Base-by-base conservation (phyloP, 2,329 filamentous ascomycete species). In the Emergomyces orientalis region DNA sequence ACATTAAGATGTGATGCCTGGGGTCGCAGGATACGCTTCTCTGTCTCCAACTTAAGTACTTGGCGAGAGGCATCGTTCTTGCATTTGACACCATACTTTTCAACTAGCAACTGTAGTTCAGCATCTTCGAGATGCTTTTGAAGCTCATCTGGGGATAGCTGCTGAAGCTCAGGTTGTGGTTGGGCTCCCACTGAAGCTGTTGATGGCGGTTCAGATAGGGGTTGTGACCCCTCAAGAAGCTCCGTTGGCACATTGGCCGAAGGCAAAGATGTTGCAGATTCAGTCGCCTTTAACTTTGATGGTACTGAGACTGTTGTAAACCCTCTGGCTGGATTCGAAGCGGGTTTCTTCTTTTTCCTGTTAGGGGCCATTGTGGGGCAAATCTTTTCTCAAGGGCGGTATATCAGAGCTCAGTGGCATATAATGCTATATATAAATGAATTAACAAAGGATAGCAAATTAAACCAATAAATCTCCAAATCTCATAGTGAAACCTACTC, bases 271-370 rank as follows among this genome's bases (percentile, higher is more conserved):
- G 63, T 64, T 54, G 72, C 72, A 52, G 70, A 66, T 51, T 77
- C 75, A 45, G 76, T 72, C 63, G 75, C 66, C 71, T 93, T 91
- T 55, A 84, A 80, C 73, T 92, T 96, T 30, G 91, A 95, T 52
- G 91, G 90, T 64, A 96, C 84, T 1, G 93, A 97, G 14, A 90
- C 95, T 5, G 94, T 99, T 67, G 93, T 91, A 78, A 97, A 96
- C 22, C 92, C 94, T 75, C 94, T 84, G 47, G 91, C 91, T 64
- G 92, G 90, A 76, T 97, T 97, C 39, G 88, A 85, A 32, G 85
- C 84, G 62, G 89, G 83, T 83, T 97, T 97, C 81, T 91, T 95
- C 80, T 97, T 96, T 37, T 66, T 67, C 30, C 63, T 64, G 52
- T 62, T 64, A 14, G 65, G 65, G 45, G 65, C 60, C 65, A 67